Conservation (phyloP, 345 rosid genomes). For the Populus ilicifolia region DNA sequence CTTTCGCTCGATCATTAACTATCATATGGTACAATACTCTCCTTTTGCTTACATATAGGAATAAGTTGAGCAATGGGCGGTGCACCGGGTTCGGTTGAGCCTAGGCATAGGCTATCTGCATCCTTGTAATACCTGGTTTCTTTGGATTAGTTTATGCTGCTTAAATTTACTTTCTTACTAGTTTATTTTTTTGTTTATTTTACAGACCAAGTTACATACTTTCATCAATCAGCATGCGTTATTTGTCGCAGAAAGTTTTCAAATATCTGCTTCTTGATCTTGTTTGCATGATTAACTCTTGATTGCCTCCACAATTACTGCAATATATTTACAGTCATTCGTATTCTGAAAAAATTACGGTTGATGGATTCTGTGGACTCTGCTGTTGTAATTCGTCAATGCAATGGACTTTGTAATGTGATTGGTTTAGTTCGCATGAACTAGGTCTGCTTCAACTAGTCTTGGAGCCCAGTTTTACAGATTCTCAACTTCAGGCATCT, state of each 20-base stretch:
- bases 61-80: constrained; percentile 39
- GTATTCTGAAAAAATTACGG: too few relatives aligned
- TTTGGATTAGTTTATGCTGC: neutral
- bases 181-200: neutral
- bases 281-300: neutral
- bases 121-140: constrained; percentile 30
- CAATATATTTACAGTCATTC: neutral
- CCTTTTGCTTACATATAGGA: constrained; percentile 5
- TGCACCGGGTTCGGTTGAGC: constrained; percentile 26
- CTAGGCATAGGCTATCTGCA: constrained; percentile 40
- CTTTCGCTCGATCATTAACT: neutral
- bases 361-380: neutral
- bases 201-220: neutral
- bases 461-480: neutral
- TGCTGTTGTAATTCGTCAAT: neutral
- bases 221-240: neutral
- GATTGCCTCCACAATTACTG: neutral
- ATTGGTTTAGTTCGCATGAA: neutral
- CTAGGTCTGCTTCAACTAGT: neutral
- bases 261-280: neutral
- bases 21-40: constrained; percentile 5
- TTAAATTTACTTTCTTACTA: neutral
- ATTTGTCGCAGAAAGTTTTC: neutral
- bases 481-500: neutral
- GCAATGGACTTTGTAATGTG: neutral